Evolutionary conservation across 345 rosid species (phyloP), one percentile per base, ranked within the genome.

Genomic region (Salix suchowensis): DNA sequence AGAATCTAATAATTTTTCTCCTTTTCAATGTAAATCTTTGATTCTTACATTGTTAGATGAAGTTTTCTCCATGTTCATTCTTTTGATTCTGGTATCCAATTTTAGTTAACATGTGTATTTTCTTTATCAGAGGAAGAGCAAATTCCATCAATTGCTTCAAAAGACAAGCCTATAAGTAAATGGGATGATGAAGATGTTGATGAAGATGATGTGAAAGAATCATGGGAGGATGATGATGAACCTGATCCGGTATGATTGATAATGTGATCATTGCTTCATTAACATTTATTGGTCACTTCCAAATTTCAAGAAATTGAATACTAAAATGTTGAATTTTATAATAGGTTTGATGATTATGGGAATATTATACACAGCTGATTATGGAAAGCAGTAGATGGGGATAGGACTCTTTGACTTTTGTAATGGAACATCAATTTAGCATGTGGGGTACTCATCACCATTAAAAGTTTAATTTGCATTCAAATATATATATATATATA

Each of bases 141-240:
- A 54, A 79, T 90, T 79, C 90, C 89, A 80, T 83, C 97, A 68
- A 65, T 93, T 9, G 64, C 68, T 78, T 46, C 75, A 6, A 91
- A 94, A 87, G 89, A 74, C 62, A 88, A 71, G 26, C 84, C 87
- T 40, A 85, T 84, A 88, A 91, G 75, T 61, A 81, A 78, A 6
- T 96, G 99, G 99, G 97, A 96, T 77, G 99, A 92, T 75, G 99
- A 96, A 75, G 98, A 96, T 80, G 87, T 85, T 61, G 98, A 96
- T 79, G 98, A 92, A 15, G 68, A 84, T 81, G 97, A 90, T 79
- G 86, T 96, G 72, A 96, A 94, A 83, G 99, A 96, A 46, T 96
- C 99, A 13, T 96, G 98, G 99, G 99, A 96, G 80, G 98, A 94
- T 82, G 99, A 96, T 61, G 97, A 94, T 77, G 94, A 92, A 81